Evolutionary conservation across 805 yeast genomes (phyloP).

Genomic region (Grigorovia transvaalensis): DNA sequence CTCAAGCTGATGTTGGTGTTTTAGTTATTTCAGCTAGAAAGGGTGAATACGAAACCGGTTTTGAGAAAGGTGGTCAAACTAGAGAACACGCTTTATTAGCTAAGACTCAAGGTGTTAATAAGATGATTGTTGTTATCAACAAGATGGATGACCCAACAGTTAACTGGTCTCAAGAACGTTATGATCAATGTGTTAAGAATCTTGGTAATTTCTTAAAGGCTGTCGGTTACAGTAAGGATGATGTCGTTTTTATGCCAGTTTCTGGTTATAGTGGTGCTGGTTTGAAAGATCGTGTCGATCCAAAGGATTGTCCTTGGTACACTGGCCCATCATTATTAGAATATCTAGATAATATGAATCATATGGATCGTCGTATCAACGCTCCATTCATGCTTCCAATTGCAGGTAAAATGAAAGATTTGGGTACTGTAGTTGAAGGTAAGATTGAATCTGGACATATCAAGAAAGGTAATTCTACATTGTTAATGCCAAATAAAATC

Average conservation of each 20-base stretch:
- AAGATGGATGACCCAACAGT: conserved; percentile 99
- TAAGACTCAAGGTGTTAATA: conserved; percentile 96
- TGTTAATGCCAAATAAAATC: conserved; percentile 88
- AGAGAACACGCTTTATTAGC: conserved; percentile 97
- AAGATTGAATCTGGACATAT: conserved; percentile 94
- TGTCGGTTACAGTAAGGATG: conserved; percentile 83
- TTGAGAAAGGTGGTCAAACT: conserved; percentile 98
- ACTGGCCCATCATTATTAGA: conserved; percentile 85
- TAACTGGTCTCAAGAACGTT: conserved; percentile 89
- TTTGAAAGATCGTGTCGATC: conserved; percentile 70
- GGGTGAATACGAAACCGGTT: conserved; percentile 99
- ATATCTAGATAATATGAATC: conserved; percentile 72
- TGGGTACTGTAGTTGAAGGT: conserved; percentile 97
- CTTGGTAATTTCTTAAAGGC: conserved; percentile 69
- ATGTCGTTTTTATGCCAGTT: conserved; percentile 89
- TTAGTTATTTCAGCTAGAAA: conserved; percentile 95
- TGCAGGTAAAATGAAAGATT: conserved; percentile 87
- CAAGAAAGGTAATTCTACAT: conserved; percentile 61
- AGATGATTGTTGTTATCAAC: conserved; percentile 85
- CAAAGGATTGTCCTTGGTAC: conserved; percentile 83
- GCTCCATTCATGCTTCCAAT: conserved; percentile 98
- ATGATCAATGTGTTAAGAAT: conserved; percentile 87
- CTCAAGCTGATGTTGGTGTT: conserved; percentile 98
- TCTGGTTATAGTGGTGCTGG: conserved; percentile 98
- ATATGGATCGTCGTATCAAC: conserved; percentile 74